Base-by-base conservation (phyloP, 2,329 filamentous ascomycete genomes). In the Botrytis fragariae region DNA sequence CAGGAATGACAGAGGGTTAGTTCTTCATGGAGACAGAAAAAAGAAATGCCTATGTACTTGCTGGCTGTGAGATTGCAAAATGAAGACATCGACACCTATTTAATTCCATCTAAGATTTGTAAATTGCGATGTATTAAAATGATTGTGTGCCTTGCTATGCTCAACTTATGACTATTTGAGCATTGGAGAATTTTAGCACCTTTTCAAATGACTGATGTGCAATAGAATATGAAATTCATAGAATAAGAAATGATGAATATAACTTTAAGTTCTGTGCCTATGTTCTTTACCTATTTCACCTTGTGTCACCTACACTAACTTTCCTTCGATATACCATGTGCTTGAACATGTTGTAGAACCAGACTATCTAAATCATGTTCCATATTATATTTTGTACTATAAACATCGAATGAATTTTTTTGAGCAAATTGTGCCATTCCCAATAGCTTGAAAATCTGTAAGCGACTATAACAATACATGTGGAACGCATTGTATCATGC, bases 331-430 rank as follows among this genome's bases (percentile, higher is more conserved):
- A 18, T n/a, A 29, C 3, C 12, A 29, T 29, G n/a, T 29, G n/a
- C n/a, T 57, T 51, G 10, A n/a, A 12, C 9, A 51, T n/a, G 1
- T 2, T 8, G 9, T 57, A 18, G 14, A 4, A 29, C 29, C 0
- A 0, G n/a, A 16, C n/a, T 2, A 18, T 18, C 3, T 29, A 2
- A 54, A 54, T 29, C 3, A 18, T 18, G 6, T 29, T 12, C 2
- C 1, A 54, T 29, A 29, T 8, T 1, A 8, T 54, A 54, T 6
- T 8, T 16, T 54, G 6, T 18, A 54, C 14, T 29, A 8, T 4
- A n/a, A 5, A 29, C 12, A 54, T 8, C 14, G 18, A 16, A 54
- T 29, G n/a, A 16, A 54, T n/a, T n/a, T n/a, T n/a, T n/a, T 18
- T 54, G 25, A 54, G n/a, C 6, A 54, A 16, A 3, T 29, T 18